Percentiles rank a stretch among this genome's conserved stretches.
Conservation (phyloP, 129 eudicot genomes). For the Centrapalus pauciflorus region DNA sequence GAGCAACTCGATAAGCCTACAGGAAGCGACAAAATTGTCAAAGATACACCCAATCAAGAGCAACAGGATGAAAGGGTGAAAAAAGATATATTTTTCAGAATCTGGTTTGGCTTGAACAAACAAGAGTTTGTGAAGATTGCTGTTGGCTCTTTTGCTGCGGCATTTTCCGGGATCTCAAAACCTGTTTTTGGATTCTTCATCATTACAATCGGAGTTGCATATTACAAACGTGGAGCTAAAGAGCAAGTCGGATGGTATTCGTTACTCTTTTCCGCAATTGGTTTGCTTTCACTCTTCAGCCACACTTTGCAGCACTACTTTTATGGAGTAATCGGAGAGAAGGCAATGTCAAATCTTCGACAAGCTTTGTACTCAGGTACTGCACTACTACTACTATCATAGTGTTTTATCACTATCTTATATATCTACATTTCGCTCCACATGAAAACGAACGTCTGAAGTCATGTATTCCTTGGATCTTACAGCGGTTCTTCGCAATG, state of each 20-base stretch:
- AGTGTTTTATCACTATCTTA: background rate
- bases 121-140: slow-evolving; percentile 46
- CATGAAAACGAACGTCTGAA: background rate
- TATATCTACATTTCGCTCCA: background rate
- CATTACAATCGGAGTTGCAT: slow-evolving; percentile 81
- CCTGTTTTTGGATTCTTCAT: slow-evolving; percentile 79
- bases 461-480: background rate
- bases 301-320: slow-evolving; percentile 75
- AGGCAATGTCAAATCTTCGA: slow-evolving; percentile 75
- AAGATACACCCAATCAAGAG: slow-evolving; percentile 32
- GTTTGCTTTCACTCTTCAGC: slow-evolving; percentile 61
- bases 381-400: background rate
- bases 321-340: slow-evolving; percentile 72
- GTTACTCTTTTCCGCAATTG: slow-evolving; percentile 50
- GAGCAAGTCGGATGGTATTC: slow-evolving; percentile 62
- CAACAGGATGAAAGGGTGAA: slow-evolving; percentile 25
- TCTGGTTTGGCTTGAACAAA: slow-evolving; percentile 61
- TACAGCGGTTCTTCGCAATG: slow-evolving; percentile 59
- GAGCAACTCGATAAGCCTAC: slow-evolving; percentile 19
- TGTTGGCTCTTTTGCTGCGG: slow-evolving; percentile 70
- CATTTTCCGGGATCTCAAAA: slow-evolving; percentile 80
- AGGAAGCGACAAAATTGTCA: slow-evolving; percentile 16
- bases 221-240: slow-evolving; percentile 41
- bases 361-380: slow-evolving; percentile 73
- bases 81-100: slow-evolving; percentile 55